Evolutionary conservation across 2,329 filamentous ascomycete genomes (phyloP).

Genomic region (Eutypa lata): DNA sequence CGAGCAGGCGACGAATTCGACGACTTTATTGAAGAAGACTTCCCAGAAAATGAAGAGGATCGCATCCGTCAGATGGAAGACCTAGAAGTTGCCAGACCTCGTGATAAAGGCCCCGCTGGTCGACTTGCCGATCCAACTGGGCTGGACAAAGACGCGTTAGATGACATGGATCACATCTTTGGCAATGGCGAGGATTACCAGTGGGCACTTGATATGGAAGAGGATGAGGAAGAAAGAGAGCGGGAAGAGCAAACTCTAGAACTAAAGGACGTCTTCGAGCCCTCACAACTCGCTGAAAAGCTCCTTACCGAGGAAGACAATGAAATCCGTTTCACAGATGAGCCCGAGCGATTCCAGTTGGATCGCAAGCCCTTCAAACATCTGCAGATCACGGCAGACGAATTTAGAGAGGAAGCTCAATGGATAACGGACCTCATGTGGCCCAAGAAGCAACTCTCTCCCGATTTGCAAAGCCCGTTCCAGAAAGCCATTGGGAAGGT

Average conservation of each 20-base stretch:
- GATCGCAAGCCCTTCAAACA: conserved; percentile 86
- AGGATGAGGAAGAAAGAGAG: conserved; percentile 76
- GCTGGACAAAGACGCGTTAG: conserved; percentile 85
- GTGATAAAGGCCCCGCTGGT: conserved; percentile 64
- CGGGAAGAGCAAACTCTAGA: conserved; percentile 82
- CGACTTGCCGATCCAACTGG: conserved; percentile 76
- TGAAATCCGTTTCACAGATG: conserved; percentile 79
- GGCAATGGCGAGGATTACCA: conserved; percentile 94
- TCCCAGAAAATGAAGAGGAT: conserved; percentile 81
- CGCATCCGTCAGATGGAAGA: conserved; percentile 76
- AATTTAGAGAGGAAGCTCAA: conserved; percentile 82
- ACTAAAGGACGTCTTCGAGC: conserved; percentile 97
- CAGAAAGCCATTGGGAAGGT: conserved; percentile 87
- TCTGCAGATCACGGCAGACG: conserved; percentile 74
- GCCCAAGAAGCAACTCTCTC: conserved; percentile 75
- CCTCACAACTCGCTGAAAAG: conserved; percentile 88
- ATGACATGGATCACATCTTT: conserved; percentile 95
- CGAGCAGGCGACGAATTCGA: conserved; percentile 77
- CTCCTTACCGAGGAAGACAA: conserved; percentile 96
- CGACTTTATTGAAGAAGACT: conserved; percentile 96
- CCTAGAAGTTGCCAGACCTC: conserved; percentile 80
- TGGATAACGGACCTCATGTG: conserved; percentile 93
- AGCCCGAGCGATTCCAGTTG: conserved; percentile 91
- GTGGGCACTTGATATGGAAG: conserved; percentile 87
- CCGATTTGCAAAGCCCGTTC: conserved; percentile 77